phyloP scores from a whole-genome alignment of 2,329 filamentous ascomycete species.

The Colletotrichum sp. region DNA sequence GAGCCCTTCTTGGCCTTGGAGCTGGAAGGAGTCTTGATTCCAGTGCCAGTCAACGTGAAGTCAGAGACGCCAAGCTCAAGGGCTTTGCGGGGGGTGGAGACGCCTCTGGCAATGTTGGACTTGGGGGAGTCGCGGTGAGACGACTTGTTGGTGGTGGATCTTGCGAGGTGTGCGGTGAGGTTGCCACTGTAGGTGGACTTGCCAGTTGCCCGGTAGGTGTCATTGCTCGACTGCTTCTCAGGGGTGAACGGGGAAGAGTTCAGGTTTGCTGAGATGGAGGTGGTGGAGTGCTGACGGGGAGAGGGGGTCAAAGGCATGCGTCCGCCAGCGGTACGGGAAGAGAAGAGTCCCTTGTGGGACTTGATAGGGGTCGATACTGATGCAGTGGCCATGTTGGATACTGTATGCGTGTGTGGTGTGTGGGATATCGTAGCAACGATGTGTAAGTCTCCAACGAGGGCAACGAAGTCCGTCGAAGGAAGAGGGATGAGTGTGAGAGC shows the following conservation, averaged over 20 bases:
- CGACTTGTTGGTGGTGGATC: slow-evolving; percentile 66
- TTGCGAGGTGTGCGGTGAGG: slow-evolving; percentile 79
- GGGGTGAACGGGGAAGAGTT: slow-evolving; percentile 82
- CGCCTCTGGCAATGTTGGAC: slow-evolving; percentile 85
- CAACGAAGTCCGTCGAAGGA: slow-evolving; percentile 50
- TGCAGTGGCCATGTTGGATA: slow-evolving; percentile 75
- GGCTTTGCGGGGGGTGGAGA: slow-evolving; percentile 78
- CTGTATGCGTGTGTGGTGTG: slow-evolving; percentile 25
- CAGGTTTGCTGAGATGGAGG: slow-evolving; percentile 54
- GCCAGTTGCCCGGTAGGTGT: slow-evolving; percentile 53
- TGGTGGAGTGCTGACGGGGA: slow-evolving; percentile 67
- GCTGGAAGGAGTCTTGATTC: slow-evolving; percentile 66
- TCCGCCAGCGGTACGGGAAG: slow-evolving; percentile 89
- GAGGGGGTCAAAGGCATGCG: slow-evolving; percentile 95
- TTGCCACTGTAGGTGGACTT: slow-evolving; percentile 85
- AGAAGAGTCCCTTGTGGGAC: slow-evolving; percentile 93
- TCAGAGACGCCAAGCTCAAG: slow-evolving; percentile 93
- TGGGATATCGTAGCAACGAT: slow-evolving; percentile 37
- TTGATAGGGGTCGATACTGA: slow-evolving; percentile 90
- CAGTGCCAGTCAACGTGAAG: slow-evolving; percentile 88
- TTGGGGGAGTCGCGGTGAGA: slow-evolving; percentile 88
- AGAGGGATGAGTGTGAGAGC: slow-evolving; percentile 36
- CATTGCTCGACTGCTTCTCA: slow-evolving; percentile 59
- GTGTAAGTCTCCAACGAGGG: slow-evolving; percentile 48
- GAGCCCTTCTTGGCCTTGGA: slow-evolving; percentile 61